These are phyloP conservation scores for Podila verticillata DNA, from an alignment of 192 early-diverging fungal species.

Conservation along the genomic window DNA sequence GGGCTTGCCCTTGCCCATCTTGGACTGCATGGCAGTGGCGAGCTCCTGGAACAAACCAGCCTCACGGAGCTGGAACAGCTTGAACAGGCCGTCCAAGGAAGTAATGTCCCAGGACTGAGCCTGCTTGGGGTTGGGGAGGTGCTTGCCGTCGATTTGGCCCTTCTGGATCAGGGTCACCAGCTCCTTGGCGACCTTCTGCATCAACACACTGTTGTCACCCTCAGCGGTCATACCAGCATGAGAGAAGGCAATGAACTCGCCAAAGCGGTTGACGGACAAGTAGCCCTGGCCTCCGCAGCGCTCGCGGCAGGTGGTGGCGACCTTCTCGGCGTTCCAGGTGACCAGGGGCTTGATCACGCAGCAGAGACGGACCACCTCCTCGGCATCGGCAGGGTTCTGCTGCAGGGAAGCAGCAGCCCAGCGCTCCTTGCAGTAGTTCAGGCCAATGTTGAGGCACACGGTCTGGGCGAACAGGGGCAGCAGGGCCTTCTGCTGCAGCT, in stretches of 20 bases:
- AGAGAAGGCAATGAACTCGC: conserved; percentile 72
- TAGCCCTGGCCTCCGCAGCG: conserved; percentile 83
- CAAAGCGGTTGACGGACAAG: conserved; percentile 71
- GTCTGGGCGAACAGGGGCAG: conserved; percentile 73
- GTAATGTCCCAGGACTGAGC: conserved; percentile 60
- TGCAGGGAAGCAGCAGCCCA: conserved; percentile 60
- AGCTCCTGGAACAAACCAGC: conserved; percentile 59
- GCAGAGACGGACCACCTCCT: conserved; percentile 73
- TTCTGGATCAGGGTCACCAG: conserved; percentile 64
- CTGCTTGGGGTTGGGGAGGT: conserved; percentile 49
- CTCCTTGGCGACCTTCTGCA: conserved; percentile 84
- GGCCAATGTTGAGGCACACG: conserved; percentile 76
- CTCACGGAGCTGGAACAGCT: conserved; percentile 60
- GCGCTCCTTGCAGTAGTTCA: conserved; percentile 78
- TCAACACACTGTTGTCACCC: conserved; percentile 81
- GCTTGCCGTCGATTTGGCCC: conserved; percentile 34
- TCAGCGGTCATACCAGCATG: conserved; percentile 86
- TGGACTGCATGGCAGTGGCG: conserved; percentile 58
- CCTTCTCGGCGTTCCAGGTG: conserved; percentile 77
- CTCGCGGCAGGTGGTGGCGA: conserved; percentile 75
- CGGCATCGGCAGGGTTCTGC: conserved; percentile 56
- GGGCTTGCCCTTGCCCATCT: conserved; percentile 56
- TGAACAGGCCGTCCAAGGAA: conserved; percentile 52
- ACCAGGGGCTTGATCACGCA: conserved; percentile 84
- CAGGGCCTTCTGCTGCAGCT: conserved; percentile 80